Evolutionary conservation across 805 yeast genomes (phyloP).

Genomic region (Cyberlindnera mississippiensis): DNA sequence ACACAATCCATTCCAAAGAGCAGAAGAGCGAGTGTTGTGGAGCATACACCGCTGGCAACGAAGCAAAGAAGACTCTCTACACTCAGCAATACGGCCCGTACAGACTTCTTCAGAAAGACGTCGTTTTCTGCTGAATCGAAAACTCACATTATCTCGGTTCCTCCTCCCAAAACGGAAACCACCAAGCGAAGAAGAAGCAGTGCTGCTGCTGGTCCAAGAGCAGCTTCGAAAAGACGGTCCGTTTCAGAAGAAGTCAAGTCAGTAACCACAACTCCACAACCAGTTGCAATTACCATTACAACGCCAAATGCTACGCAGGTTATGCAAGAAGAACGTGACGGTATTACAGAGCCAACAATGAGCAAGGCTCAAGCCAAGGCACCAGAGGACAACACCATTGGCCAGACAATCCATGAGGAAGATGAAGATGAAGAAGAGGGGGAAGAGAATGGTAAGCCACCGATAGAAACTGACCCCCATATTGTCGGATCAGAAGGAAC

Average conservation of each 20-base stretch:
- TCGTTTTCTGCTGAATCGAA: constrained; percentile 7
- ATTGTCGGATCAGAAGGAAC: constrained; percentile 1
- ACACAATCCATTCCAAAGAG: constrained; percentile 6
- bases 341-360: constrained; percentile 1
- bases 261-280: constrained; percentile 1
- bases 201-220: constrained; percentile 4
- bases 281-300: background rate
- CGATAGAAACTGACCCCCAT: constrained; percentile 1
- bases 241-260: constrained; percentile 1
- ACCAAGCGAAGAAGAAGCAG: constrained; percentile 13
- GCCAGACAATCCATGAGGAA: constrained; percentile 4
- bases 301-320: constrained; percentile 9
- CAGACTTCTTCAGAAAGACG: constrained; percentile 31
- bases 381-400: constrained; percentile 9
- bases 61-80: constrained; percentile 39
- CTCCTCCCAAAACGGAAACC: background rate
- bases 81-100: constrained; percentile 30
- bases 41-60: constrained; percentile 17
- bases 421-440: constrained; percentile 8
- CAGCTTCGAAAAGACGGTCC: constrained; percentile 9
- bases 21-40: constrained; percentile 20
- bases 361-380: constrained; percentile 6
- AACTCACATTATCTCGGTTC: constrained; percentile 25
- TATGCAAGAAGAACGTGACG: background rate
- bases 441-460: background rate